These are phyloP conservation scores for Globisporangium takayamanum DNA, from an alignment of 352 stramenopile species.

Conservation along the genomic window DNA sequence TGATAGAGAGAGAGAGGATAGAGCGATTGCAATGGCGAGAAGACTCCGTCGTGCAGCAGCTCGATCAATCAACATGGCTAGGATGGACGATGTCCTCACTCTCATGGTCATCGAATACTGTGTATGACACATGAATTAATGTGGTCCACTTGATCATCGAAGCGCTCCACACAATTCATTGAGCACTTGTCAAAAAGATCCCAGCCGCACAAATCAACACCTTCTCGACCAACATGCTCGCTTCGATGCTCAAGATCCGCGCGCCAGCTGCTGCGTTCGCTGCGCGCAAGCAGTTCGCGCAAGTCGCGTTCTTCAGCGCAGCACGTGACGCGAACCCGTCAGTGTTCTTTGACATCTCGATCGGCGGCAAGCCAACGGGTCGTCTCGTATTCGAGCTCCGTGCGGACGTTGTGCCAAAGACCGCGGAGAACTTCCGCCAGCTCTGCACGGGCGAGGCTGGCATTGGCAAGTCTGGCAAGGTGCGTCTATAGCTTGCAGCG, in stretches of 20 bases:
- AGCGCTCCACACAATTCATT: not conserved
- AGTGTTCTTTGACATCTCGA: slow-evolving; percentile 97
- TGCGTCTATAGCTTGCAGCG: not conserved
- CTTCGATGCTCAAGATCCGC: slow-evolving; percentile 27
- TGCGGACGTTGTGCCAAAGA: slow-evolving; percentile 96
- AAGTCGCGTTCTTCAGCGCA: slow-evolving; percentile 51
- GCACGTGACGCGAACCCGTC: slow-evolving; percentile 69
- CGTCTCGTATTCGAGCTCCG: slow-evolving; percentile 90
- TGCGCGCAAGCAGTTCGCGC: slow-evolving; percentile 13
- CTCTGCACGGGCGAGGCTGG: slow-evolving; percentile 97
- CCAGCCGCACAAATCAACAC: not conserved
- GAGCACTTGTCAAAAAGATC: not conserved
- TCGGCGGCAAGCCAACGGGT: slow-evolving; percentile 83
- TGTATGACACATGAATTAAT: too few relatives aligned
- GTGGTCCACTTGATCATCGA: too few relatives aligned
- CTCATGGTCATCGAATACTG: too few relatives aligned
- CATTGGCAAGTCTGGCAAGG: slow-evolving; percentile 65
- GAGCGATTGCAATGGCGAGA: not conserved
- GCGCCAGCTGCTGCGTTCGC: slow-evolving; percentile 8
- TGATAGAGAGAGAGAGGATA: not conserved
- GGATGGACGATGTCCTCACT: too few relatives aligned
- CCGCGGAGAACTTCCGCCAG: slow-evolving; percentile 97
- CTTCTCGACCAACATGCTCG: slow-evolving; percentile 8
- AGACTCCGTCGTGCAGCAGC: not conserved
- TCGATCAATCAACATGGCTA: not conserved